Conservation (phyloP, 345 rosid genomes). For the Pugionium dolabratum region DNA sequence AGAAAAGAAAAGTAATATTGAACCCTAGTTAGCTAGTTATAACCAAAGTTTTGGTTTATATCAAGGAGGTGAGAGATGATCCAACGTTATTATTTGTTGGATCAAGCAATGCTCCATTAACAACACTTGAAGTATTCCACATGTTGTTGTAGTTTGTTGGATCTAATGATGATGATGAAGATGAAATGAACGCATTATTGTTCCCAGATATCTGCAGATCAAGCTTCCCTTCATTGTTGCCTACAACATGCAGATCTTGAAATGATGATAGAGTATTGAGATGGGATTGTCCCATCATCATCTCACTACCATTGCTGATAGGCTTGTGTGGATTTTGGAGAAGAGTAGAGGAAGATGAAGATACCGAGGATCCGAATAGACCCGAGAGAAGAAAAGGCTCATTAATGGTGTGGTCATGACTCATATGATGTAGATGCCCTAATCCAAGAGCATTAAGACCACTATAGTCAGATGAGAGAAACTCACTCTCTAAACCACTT, state of each 20-base stretch:
- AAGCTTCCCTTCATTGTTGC: slow-evolving; percentile 45
- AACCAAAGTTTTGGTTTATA: slow-evolving; percentile 50
- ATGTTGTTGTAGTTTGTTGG: slow-evolving; percentile 48
- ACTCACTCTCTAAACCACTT: slow-evolving; percentile 48
- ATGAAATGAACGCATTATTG: slow-evolving; percentile 37
- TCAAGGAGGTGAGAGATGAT: slow-evolving; percentile 75
- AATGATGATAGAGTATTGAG: slow-evolving; percentile 49
- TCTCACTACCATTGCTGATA: slow-evolving; percentile 40
- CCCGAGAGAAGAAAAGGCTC: slow-evolving; percentile 54
- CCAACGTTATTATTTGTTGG: slow-evolving; percentile 58
- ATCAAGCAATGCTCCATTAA: slow-evolving; percentile 67
- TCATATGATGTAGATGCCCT: slow-evolving; percentile 56
- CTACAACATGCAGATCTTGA: slow-evolving; percentile 53
- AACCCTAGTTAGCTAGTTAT: slow-evolving; percentile 41
- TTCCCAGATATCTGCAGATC: slow-evolving; percentile 34
- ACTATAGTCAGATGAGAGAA: slow-evolving; percentile 48
- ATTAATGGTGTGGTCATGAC: slow-evolving; percentile 30
- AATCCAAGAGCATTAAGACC: slow-evolving; percentile 58
- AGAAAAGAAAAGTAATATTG: slow-evolving; percentile 20
- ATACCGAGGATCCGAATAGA: slow-evolving; percentile 49
- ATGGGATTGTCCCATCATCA: slow-evolving; percentile 46
- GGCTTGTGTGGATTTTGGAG: slow-evolving; percentile 49
- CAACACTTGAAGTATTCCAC: slow-evolving; percentile 42
- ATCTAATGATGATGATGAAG: slow-evolving; percentile 49
- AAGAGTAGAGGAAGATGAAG: slow-evolving; percentile 52